Evolutionary conservation across 2,329 filamentous ascomycete species (phyloP).

Genomic region (Elsinoe ampelina): DNA sequence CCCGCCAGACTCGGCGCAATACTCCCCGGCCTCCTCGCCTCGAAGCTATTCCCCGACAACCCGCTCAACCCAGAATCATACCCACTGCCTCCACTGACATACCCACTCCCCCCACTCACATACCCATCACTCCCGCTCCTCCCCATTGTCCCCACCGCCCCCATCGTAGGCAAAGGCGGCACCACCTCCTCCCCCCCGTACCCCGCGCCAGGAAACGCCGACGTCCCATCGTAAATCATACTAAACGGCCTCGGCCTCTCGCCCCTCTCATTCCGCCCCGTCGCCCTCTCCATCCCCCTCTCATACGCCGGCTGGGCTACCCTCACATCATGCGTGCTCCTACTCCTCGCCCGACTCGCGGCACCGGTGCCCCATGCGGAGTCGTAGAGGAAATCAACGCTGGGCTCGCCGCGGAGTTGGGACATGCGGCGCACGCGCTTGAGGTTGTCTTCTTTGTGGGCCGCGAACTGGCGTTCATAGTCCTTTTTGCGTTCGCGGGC

Average conservation of each 20-base stretch:
- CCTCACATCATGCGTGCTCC: background rate
- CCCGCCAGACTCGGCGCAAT: background rate
- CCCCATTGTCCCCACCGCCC: background rate
- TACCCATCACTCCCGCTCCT: background rate
- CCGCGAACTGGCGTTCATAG: slow-evolving; percentile 1
- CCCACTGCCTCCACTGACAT: background rate
- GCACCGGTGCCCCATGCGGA: slow-evolving; percentile 8
- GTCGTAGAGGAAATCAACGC: slow-evolving; percentile 8
- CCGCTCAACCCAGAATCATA: background rate
- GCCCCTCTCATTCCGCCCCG: background rate
- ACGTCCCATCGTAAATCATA: slow-evolving; percentile 6
- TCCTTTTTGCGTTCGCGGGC: slow-evolving; percentile 8
- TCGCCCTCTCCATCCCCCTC: background rate
- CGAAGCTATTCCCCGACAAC: background rate
- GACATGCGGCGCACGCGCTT: slow-evolving; percentile 13
- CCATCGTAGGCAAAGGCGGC: background rate
- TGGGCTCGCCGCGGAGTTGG: slow-evolving; percentile 11
- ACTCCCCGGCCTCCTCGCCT: slow-evolving; percentile 8
- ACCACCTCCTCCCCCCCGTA: background rate
- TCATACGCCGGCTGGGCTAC: background rate
- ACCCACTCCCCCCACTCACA: background rate
- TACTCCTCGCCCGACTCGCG: background rate
- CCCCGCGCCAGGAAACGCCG: background rate
- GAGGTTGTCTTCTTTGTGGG: slow-evolving; percentile 6
- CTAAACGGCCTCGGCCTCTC: slow-evolving; percentile 1